phyloP scores from a whole-genome alignment of 192 early-diverging fungal genomes.

The Linnemannia zychae region DNA sequence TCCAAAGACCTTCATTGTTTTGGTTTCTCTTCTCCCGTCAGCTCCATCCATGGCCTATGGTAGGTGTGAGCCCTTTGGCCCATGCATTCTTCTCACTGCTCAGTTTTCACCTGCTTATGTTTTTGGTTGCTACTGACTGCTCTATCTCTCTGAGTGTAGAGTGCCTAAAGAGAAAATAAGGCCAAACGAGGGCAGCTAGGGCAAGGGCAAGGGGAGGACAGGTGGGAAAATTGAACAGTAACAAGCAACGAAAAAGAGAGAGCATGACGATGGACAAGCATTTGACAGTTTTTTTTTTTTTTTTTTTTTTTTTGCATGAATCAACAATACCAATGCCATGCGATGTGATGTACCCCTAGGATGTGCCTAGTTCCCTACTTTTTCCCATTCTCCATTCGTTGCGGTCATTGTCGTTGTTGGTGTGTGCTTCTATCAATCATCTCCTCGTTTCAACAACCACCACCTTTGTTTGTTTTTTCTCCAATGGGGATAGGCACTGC shows the following conservation, averaged over 20 bases:
- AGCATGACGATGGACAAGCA: background rate
- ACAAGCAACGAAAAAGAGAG: background rate
- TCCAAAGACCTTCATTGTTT: too few species aligned
- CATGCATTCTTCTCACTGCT: background rate
- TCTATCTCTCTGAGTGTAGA: background rate
- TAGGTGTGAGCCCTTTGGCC: background rate
- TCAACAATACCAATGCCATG: background rate
- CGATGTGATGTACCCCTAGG: background rate
- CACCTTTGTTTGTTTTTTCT: background rate
- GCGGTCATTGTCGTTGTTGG: background rate
- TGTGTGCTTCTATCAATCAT: background rate
- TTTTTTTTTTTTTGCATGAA: conserved; percentile 1
- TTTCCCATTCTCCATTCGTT: background rate
- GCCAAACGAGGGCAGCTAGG: background rate
- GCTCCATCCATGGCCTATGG: background rate
- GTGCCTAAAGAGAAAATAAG: background rate
- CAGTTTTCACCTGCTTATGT: background rate
- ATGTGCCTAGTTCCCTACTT: background rate
- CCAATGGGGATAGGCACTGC: background rate
- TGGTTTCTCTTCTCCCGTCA: background rate
- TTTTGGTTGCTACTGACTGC: background rate
- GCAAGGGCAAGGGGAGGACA: background rate
- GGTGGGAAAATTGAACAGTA: background rate
- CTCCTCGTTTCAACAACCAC: background rate
- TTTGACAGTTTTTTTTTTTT: background rate